Evolutionary conservation across 345 rosid species (phyloP), one percentile per base, ranked within the genome.

Genomic region (Angophora floribunda): DNA sequence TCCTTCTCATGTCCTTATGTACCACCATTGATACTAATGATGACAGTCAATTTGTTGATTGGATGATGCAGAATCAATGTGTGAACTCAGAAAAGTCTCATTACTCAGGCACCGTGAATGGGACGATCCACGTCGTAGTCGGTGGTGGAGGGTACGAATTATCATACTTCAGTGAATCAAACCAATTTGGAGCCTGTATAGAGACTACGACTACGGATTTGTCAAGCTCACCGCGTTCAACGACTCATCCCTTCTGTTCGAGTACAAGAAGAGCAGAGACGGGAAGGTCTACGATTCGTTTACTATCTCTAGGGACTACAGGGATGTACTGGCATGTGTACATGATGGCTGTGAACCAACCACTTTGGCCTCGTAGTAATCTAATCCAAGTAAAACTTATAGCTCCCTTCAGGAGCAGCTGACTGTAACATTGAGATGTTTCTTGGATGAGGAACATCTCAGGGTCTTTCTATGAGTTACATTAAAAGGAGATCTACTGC

Each of bases 251-350:
- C 92, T 97, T 88, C 93, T 94, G 12, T 95, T 95, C 28, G 99
- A 97, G 95, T 96, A 96, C 92, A 96, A 95, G 93, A 97, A 91
- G 91, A 97, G 99, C 92, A 86, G 95, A 16, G 94, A 93, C 16
- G 92, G 94, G 6, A 87, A 91, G 85, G 93, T 94, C 17, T 91
- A 92, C 17, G 94, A 94, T 87, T 89, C 90, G 5, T 94, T 94
- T 88, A 94, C 93, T 85, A 89, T 94, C 85, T 87, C 93, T 4
- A 92, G 94, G 86, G 93, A 93, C 65, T 93, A 93, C 52, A 88
- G 91, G 49, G 95, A 94, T 85, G 86, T 94, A 44, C 87, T 92
- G 86, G 93, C 93, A 85, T 93, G 93, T 67, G 92, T 89, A 5
- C 90, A 79, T 41, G 84, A 41, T 75, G 49, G 93, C 67, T 89